Evolutionary conservation across 768 basidiomycete species (phyloP).

Genomic region (Panus rudis): DNA sequence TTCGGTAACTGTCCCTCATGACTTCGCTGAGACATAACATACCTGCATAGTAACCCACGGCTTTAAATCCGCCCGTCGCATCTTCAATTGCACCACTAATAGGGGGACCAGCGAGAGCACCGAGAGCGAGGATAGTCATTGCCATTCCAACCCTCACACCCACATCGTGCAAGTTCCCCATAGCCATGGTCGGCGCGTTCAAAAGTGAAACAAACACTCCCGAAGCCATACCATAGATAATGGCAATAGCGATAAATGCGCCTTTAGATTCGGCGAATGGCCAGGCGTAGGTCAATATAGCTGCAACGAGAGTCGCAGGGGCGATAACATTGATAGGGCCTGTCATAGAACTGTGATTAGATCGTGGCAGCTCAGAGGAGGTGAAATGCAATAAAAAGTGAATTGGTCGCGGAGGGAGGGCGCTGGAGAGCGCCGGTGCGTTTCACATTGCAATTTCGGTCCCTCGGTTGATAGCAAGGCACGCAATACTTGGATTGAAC

Average conservation of each 20-base stretch:
- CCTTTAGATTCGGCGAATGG: constrained; percentile 45
- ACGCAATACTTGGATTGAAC: too few species aligned
- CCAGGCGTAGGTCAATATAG: constrained; percentile 61
- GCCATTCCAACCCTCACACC: constrained; percentile 61
- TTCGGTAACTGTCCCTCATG: too few species aligned
- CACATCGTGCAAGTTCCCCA: constrained; percentile 55
- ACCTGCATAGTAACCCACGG: constrained; percentile 18
- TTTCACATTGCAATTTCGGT: too few species aligned
- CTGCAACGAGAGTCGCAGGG: constrained; percentile 51
- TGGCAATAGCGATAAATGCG: constrained; percentile 42
- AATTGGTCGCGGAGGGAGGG: too few species aligned
- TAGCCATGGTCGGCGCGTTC: constrained; percentile 47
- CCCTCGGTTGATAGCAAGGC: too few species aligned
- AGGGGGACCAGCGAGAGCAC: constrained; percentile 62
- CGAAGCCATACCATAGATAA: constrained; percentile 59
- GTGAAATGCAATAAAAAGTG: too few species aligned
- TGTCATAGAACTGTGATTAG: constrained; percentile 19
- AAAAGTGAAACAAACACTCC: constrained; percentile 57
- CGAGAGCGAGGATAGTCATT: constrained; percentile 51
- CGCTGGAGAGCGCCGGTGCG: too few species aligned
- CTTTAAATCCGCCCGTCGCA: constrained; percentile 44
- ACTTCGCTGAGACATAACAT: too few species aligned
- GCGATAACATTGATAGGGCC: constrained; percentile 66
- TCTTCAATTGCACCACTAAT: constrained; percentile 63
- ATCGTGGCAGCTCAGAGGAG: too few species aligned